Evolutionary conservation across 148 eudicot genomes (phyloP), one percentile per base, ranked within the genome.

Genomic region (Camellia japonica): DNA sequence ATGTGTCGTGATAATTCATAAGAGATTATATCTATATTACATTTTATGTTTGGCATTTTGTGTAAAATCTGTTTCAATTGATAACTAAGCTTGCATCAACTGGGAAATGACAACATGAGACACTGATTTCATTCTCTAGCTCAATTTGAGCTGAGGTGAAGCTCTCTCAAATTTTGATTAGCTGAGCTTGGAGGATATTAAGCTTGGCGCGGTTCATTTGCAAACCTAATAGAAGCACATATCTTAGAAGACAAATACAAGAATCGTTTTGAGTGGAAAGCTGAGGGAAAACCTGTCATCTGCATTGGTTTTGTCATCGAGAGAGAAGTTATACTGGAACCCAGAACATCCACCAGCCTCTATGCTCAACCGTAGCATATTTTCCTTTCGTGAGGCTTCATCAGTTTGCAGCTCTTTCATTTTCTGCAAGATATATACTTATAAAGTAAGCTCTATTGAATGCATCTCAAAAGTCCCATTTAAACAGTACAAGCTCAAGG

Each of bases 281-380:
- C 18, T 12, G 47, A 58, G 23, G 44, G 38, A 23, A 77, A 58
- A 91, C 99, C 97, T 92, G 88, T 96, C 99, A 86, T 96, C 99
- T 42, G 80, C 52, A 78, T 81, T 88, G 75, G 82, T 85, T 69
- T 90, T 94, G 76, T 90, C 91, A 65, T 94, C 99, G 49, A 96
- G 94, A 7, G 86, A 80, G 83, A 96, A 96, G 65, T 91, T 91
- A 78, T 96, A 96, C 71, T 96, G 99, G 81, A 96, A 96, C 2
- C 99, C 99, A 44, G 99, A 96, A 86, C 99, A 96, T 41, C 99
- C 99, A 52, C 99, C 99, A 38, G 99, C 98, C 88, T 96, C 99
- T 60, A 94, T 94, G 82, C 98, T 90, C 79, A 96, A 83, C 9
- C 99, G 94, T 73, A 96, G 90, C 93, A 92, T 76, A 83, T 91